A percentile compares a stretch with the other conserved stretches of the same genome.
phyloP scores from a whole-genome alignment of 1,139 yeast species.

The Candida pseudoviswanathii region DNA sequence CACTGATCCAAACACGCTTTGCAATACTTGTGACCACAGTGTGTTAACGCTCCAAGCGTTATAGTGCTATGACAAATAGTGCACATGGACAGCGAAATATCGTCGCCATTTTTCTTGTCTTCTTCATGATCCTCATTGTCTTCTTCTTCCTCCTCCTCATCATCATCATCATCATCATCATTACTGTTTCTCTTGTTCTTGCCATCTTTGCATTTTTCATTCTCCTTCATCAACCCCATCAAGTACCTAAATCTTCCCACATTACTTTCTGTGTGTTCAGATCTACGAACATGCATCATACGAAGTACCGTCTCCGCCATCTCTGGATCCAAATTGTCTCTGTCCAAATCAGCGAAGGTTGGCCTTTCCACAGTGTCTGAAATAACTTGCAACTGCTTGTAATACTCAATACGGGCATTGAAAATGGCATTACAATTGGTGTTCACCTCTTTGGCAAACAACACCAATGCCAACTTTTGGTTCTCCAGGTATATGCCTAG shows the following conservation, averaged over 20 bases:
- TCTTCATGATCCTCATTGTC: constrained; percentile 19
- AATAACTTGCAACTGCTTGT: constrained; percentile 78
- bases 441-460: constrained; percentile 50
- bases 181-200: no score
- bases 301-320: constrained; percentile 2
- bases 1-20: constrained; percentile 74
- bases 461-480: constrained; percentile 40
- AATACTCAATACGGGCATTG: constrained; percentile 79
- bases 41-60: constrained; percentile 73
- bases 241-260: constrained; percentile 65
- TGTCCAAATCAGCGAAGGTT: constrained; percentile 20
- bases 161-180: constrained; percentile 9
- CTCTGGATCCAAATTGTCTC: constrained; percentile 18
- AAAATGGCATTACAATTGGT: constrained; percentile 63
- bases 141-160: constrained; percentile 18
- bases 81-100: constrained; percentile 50
- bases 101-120: constrained; percentile 12
- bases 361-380: constrained; percentile 70
- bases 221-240: constrained; percentile 26
- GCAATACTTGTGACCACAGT: constrained; percentile 91
- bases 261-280: constrained; percentile 33
- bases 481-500: constrained; percentile 38
- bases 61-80: constrained; percentile 76
- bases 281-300: neutral
- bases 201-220: neutral